Evolutionary conservation across 768 basidiomycete genomes (phyloP).

Genomic region (Auriscalpium vulgare): DNA sequence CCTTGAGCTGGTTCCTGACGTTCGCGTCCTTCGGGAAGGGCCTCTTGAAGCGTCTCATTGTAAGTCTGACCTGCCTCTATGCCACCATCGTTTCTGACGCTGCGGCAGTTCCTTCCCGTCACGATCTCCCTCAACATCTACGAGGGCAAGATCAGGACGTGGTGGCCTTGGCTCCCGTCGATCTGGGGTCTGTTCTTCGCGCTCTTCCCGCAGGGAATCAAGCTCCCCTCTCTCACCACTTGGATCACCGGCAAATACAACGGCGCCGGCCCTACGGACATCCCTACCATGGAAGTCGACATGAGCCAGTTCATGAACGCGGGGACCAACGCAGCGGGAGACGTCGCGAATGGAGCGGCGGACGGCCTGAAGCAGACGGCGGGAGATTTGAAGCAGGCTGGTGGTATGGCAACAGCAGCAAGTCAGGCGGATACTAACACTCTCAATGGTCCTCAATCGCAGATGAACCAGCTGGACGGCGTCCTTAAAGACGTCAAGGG

Average conservation of each 20-base stretch:
- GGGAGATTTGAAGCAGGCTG: too few species aligned
- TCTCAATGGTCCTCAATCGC: background rate
- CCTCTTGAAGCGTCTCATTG: background rate
- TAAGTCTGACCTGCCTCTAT: background rate
- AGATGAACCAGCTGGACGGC: background rate
- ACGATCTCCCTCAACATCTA: slow-evolving; percentile 7
- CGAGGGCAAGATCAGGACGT: slow-evolving; percentile 2
- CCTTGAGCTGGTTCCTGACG: slow-evolving; percentile 12
- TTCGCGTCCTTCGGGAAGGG: background rate
- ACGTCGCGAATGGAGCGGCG: too few species aligned
- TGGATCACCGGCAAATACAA: slow-evolving; percentile 5
- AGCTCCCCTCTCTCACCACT: slow-evolving; percentile 3
- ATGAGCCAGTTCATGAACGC: background rate
- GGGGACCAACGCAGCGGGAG: too few species aligned
- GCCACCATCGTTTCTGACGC: background rate
- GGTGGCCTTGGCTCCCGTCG: slow-evolving; percentile 10
- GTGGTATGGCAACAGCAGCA: too few species aligned
- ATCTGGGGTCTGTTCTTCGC: background rate
- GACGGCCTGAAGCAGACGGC: too few species aligned
- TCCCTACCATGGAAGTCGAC: background rate
- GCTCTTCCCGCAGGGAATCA: slow-evolving; percentile 12
- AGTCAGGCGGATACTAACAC: background rate
- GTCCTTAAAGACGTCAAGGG: background rate
- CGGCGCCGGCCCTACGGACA: slow-evolving; percentile 5
- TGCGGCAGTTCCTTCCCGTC: slow-evolving; percentile 2